Conservation (phyloP, 371 early-diverging fungal species). For the Capniomyces stellatus region DNA sequence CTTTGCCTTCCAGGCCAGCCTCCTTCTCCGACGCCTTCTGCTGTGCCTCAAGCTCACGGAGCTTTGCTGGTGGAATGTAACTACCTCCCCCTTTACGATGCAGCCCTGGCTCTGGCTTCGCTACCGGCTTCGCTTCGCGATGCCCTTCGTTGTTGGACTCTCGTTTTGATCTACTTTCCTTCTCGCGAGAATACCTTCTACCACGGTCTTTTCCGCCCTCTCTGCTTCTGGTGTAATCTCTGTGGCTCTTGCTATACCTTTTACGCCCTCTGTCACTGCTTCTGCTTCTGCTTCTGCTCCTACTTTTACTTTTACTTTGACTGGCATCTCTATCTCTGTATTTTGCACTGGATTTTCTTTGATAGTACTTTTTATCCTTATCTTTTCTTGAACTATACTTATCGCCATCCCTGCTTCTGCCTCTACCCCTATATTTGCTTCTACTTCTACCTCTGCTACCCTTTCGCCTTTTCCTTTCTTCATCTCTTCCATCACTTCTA, state of each 20-base stretch:
- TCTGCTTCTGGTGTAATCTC: background rate
- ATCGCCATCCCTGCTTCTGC: background rate
- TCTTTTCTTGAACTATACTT: background rate
- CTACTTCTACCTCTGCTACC: background rate
- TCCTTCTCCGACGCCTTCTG: background rate
- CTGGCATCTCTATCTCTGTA: background rate
- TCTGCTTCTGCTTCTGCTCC: too few relatives aligned
- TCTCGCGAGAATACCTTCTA: too few relatives aligned
- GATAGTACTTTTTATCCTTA: background rate
- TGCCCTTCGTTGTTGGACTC: too few relatives aligned
- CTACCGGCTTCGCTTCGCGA: background rate
- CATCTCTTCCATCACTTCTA: background rate
- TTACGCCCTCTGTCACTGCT: background rate
- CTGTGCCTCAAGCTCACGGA: background rate
- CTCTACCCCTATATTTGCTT: background rate
- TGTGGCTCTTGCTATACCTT: background rate
- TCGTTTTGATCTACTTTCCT: too few relatives aligned
- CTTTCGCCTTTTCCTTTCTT: background rate
- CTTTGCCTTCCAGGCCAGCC: background rate
- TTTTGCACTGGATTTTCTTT: background rate
- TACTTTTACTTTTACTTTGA: too few relatives aligned
- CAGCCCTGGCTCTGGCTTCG: background rate
- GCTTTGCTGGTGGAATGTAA: constrained; percentile 2
- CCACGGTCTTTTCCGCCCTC: background rate
- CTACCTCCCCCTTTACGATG: background rate